Evolutionary conservation across 2,329 filamentous ascomycete genomes (phyloP), one percentile per base, ranked within the genome.

Genomic region (Pestalotiopsis sp.): DNA sequence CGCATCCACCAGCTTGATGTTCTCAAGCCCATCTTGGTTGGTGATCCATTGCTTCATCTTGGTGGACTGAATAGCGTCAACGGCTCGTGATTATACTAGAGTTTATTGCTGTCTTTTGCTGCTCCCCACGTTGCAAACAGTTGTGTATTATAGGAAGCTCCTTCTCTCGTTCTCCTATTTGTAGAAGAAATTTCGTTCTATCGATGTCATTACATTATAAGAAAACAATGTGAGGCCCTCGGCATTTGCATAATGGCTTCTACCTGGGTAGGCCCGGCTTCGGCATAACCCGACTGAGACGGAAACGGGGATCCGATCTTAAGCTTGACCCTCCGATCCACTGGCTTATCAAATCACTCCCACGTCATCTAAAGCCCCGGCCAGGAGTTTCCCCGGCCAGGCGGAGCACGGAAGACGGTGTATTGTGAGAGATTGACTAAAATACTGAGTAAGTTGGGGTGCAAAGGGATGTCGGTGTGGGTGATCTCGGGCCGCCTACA

Each of bases 21-120:
- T 85, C 63, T 88, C 85, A 24, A 90, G 73, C 10, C 88, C 88
- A 72, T 88, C 80, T 71, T 88, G 83, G 56, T 77, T 77, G 2
- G 85, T 87, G 17, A 82, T 78, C 88, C 88, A 90, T 77, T 87
- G 84, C 74, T 81, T 75, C 73, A 74, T 75, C 6, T 68, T 69
- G 52, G 13, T 38, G n/a, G n/a, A 38, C 5, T 66, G 35, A 57
- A 10, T 13, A 4, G 26, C 17, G 17, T 52, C 20, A 20, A 52
- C 44, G 17, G 4, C 3, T 6, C 7, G 56, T 26, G 24, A 13
- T 26, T 58, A 58, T 52, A n/a, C n/a, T 52, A 10, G 7, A n/a
- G 9, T 52, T 52, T 9, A 9, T n/a, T 3, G 7, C 7, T n/a
- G 20, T 17, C 44, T 52, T 9, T 35, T 35, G 30, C 30, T 35